Base-by-base conservation (phyloP, 148 eudicot genomes). In the Spergularia bocconei region DNA sequence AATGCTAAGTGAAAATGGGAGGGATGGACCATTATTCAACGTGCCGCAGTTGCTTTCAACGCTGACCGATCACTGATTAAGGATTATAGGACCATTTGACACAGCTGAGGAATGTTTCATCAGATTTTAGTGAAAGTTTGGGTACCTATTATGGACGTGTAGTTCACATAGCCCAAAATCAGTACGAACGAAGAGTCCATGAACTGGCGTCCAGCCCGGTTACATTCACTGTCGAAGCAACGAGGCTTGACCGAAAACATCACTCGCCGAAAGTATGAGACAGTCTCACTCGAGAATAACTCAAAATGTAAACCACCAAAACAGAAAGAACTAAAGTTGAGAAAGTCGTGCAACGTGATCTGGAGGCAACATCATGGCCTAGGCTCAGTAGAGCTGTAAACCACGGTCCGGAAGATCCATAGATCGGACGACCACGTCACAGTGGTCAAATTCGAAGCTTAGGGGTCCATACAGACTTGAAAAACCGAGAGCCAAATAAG, bases 141-240 rank as follows among this genome's bases (percentile, higher is more conserved):
- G 53, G 20, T 14, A 67, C 21, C 11, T 4, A 36, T 16, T 38
- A 9, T 23, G 48, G 36, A 29, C 17, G 38, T 50, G 51, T n/a
- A n/a, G n/a, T 15, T 11, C 57, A 0, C 10, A 23, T 65, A 50
- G 58, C 36, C 71, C 57, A 50, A 13, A 4, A 14, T 50, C 10
- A 51, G 9, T 38, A 55, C 51, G 16, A 29, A 51, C 8, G 50
- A 44, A 41, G n/a, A 55, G 60, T 33, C 55, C 14, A 54, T 6
- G 25, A 51, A 23, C 36, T 4, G 36, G 36, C 36, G 36, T 29
- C 20, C 78, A 63, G 47, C 51, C 77, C 63, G 39, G 20, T 65
- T 53, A 0, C 25, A 21, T 20, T 75, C 72, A 23, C 77, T 61
- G 60, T 64, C 53, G 61, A 64, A 52, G 64, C 38, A 16, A 53